These are phyloP conservation scores for Pulveroboletus sp. DNA, from an alignment of 768 basidiomycete species.

Conservation along the genomic window DNA sequence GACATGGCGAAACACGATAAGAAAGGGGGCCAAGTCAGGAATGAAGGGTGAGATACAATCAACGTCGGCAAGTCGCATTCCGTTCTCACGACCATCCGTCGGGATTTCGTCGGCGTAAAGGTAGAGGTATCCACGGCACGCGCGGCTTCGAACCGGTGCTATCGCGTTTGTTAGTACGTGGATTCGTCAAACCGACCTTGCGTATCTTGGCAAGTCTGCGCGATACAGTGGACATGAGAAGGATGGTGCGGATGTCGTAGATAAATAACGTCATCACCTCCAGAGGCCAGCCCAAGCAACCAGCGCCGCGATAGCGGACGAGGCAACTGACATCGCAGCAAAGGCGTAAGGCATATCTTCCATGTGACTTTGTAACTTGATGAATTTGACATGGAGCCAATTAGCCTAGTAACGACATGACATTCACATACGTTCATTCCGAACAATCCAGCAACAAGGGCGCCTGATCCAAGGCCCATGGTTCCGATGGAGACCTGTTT, in stretches of 20 bases:
- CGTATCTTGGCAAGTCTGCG: slow-evolving; percentile 42
- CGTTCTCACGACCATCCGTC: slow-evolving; percentile 38
- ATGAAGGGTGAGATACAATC: background rate
- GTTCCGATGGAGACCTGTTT: slow-evolving; percentile 86
- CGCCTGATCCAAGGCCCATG: slow-evolving; percentile 87
- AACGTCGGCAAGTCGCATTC: slow-evolving; percentile 5
- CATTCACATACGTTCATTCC: slow-evolving; percentile 87
- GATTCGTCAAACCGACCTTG: slow-evolving; percentile 38
- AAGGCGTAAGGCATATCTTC: slow-evolving; percentile 76
- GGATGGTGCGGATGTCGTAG: slow-evolving; percentile 6
- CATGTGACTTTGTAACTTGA: slow-evolving; percentile 67
- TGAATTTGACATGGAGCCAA: slow-evolving; percentile 17
- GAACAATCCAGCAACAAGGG: slow-evolving; percentile 85
- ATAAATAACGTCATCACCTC: slow-evolving; percentile 36
- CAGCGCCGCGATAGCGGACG: slow-evolving; percentile 53
- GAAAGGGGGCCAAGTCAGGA: background rate
- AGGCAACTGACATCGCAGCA: slow-evolving; percentile 53
- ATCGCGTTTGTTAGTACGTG: slow-evolving; percentile 16
- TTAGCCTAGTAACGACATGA: slow-evolving; percentile 13
- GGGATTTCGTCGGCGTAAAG: slow-evolving; percentile 35
- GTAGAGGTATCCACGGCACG: slow-evolving; percentile 35
- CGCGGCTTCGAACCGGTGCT: slow-evolving; percentile 13
- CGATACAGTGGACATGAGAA: slow-evolving; percentile 5
- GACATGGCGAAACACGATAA: slow-evolving; percentile 9
- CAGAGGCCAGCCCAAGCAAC: slow-evolving; percentile 66